Evolutionary conservation across 2,329 filamentous ascomycete species (phyloP).

Genomic region (Sporothrix humicola): DNA sequence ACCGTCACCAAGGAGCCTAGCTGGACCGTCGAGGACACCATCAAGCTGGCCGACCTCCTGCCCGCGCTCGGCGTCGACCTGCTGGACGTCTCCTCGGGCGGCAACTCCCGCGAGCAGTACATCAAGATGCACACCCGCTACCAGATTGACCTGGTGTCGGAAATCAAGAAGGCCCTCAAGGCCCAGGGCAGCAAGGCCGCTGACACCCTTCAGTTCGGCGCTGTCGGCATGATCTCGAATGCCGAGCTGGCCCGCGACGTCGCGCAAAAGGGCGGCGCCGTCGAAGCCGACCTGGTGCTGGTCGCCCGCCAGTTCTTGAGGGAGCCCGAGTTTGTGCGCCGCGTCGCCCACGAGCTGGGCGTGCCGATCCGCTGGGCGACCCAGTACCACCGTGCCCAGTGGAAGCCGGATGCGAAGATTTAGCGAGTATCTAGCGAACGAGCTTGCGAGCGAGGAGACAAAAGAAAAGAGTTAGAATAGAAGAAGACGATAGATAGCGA

Average conservation of each 20-base stretch:
- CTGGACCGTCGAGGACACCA: conserved; percentile 74
- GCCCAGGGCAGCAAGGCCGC: conserved; percentile 53
- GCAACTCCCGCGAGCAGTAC: conserved; percentile 67
- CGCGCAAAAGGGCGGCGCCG: conserved; percentile 54
- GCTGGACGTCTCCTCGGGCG: conserved; percentile 80
- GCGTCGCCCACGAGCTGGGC: conserved; percentile 72
- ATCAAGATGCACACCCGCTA: conserved; percentile 68
- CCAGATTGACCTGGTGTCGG: conserved; percentile 74
- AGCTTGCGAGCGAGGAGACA: background rate
- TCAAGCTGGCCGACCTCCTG: conserved; percentile 71
- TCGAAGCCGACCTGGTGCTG: conserved; percentile 72
- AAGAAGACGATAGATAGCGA: background rate
- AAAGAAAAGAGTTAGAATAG: background rate
- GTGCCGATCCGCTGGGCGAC: conserved; percentile 74
- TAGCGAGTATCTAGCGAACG: conserved; percentile 13
- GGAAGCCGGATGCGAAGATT: conserved; percentile 32
- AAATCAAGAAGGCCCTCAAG: conserved; percentile 69
- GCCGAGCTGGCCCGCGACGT: conserved; percentile 68
- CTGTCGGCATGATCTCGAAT: conserved; percentile 75
- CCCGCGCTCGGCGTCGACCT: conserved; percentile 78
- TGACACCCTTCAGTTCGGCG: conserved; percentile 66
- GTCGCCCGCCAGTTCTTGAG: conserved; percentile 79
- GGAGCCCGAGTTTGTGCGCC: conserved; percentile 78
- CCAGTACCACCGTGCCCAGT: conserved; percentile 59
- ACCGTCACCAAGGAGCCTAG: conserved; percentile 47